These are phyloP conservation scores for Ceratobasidium sp. DNA, from an alignment of 1,284 basidiomycete genomes.

Conservation along the genomic window DNA sequence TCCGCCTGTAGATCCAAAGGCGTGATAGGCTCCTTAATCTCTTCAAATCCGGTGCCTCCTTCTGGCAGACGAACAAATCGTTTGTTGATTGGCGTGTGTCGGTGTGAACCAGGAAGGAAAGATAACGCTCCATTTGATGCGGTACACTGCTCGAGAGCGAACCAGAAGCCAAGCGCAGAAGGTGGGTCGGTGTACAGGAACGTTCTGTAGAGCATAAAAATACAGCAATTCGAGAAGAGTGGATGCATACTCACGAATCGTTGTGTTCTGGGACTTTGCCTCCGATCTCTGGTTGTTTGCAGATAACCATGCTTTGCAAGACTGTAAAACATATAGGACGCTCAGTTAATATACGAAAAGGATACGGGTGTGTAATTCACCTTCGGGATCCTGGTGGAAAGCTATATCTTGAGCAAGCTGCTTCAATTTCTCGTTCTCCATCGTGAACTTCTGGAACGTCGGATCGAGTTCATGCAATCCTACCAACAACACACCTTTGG, in stretches of 20 bases:
- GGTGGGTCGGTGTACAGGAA: constrained; percentile 94
- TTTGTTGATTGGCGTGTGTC: constrained; percentile 73
- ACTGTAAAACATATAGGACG: constrained; percentile 59
- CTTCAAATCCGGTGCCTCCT: constrained; percentile 84
- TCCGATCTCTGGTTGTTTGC: constrained; percentile 88
- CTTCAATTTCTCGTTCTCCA: constrained; percentile 76
- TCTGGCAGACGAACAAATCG: constrained; percentile 80
- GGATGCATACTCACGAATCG: constrained; percentile 74
- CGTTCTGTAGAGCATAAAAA: constrained; percentile 63
- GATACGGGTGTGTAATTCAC: no score
- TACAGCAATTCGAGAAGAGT: no score
- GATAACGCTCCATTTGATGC: constrained; percentile 86
- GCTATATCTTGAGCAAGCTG: constrained; percentile 76
- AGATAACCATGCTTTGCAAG: constrained; percentile 95
- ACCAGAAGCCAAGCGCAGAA: constrained; percentile 94
- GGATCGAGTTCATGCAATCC: constrained; percentile 87
- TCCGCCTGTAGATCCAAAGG: constrained; percentile 52
- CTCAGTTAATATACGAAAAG: constrained; percentile 44
- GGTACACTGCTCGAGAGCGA: constrained; percentile 90
- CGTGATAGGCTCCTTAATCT: constrained; percentile 57
- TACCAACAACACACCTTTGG: constrained; percentile 49
- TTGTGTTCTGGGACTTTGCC: constrained; percentile 86
- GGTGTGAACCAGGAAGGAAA: constrained; percentile 92
- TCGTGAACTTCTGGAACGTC: constrained; percentile 77
- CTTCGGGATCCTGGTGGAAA: constrained; percentile 84